Base-by-base conservation (phyloP, 177 flowering plant genomes). In the Tripterygium wilfordii region DNA sequence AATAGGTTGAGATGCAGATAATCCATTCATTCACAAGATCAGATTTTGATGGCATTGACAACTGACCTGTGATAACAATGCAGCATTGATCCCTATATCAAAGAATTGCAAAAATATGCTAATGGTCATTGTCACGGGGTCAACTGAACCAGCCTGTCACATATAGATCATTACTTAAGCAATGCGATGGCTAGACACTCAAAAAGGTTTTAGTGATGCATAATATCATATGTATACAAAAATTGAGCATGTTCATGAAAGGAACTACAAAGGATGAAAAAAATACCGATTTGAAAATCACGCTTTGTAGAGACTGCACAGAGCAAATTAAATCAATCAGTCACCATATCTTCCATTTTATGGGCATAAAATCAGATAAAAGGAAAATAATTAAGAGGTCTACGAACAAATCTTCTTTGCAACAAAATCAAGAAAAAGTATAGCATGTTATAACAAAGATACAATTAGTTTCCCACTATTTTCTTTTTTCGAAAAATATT, bases 241-340 rank as follows among this genome's bases (percentile, higher is more conserved):
- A 27, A 32, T 24, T 21, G 24, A 47, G 12, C 23, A 48, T 35
- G 14, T 17, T 4, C 53, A 45, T n/a, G 51, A 35, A 8, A 41
- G 37, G 20, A 31, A 36, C 19, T 10, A 29, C 14, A 6, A 36
- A 23, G 35, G 7, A 33, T 45, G 17, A 56, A 44, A 39, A 31
- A 41, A 36, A 4, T 79, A 88, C 98, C 88, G 80, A 85, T 73
- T 86, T 85, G 76, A 92, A 92, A 48, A 92, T 79, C 63, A 92
- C 98, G 63, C 98, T 92, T 70, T 88, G 98, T 71, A 92, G 61
- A 54, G 98, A 88, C 98, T 92, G 95, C 95, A 88, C 3, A 63
- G 51, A 27, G 22, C 10, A 50, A 71, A 68, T 5, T 14, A 54
- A 38, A 56, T 23, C 22, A 58, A 45, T 71, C 55, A 77, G 63